Conservation (phyloP, 1,284 basidiomycete genomes). For the Ustilago lituana region DNA sequence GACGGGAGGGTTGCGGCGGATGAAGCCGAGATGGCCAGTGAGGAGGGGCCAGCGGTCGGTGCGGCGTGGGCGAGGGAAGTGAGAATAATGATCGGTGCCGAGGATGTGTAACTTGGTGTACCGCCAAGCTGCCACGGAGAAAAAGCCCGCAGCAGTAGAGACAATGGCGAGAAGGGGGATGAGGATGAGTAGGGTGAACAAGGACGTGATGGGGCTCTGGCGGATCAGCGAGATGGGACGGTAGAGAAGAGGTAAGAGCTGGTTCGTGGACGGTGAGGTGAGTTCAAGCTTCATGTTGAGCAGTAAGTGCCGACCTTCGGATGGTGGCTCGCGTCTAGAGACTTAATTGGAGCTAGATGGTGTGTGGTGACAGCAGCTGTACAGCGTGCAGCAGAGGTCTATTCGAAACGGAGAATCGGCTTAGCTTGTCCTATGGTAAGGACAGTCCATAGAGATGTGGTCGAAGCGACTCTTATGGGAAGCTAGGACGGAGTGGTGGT, state of each 20-base stretch:
- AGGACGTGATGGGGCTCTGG: slow-evolving; percentile 10
- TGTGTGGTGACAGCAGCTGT: no score
- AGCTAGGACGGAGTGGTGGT: no score
- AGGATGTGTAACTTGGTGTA: slow-evolving; percentile 26
- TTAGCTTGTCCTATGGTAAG: no score
- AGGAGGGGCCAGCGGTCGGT: slow-evolving; percentile 25
- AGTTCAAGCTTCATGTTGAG: slow-evolving; percentile 21
- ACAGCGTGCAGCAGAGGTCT: no score
- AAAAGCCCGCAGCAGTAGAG: neutral
- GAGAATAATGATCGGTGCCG: slow-evolving; percentile 35
- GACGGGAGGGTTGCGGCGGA: slow-evolving; percentile 31
- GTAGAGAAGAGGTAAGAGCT: neutral
- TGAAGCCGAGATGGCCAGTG: slow-evolving; percentile 34
- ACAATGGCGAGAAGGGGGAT: slow-evolving; percentile 6
- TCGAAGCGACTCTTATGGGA: no score
- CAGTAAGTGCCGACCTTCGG: no score
- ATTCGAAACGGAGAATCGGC: no score
- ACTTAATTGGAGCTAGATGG: no score
- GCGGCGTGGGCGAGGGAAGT: slow-evolving; percentile 25
- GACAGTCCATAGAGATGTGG: no score
- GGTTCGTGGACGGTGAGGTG: neutral
- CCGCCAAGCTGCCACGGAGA: slow-evolving; percentile 13
- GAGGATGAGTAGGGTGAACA: slow-evolving; percentile 7
- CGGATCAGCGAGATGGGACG: slow-evolving; percentile 2
- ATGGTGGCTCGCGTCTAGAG: no score